A percentile compares a stretch with the other conserved stretches of the same genome.
Conservation (phyloP, 2,329 filamentous ascomycete species). For the Exophiala oligosperma region DNA sequence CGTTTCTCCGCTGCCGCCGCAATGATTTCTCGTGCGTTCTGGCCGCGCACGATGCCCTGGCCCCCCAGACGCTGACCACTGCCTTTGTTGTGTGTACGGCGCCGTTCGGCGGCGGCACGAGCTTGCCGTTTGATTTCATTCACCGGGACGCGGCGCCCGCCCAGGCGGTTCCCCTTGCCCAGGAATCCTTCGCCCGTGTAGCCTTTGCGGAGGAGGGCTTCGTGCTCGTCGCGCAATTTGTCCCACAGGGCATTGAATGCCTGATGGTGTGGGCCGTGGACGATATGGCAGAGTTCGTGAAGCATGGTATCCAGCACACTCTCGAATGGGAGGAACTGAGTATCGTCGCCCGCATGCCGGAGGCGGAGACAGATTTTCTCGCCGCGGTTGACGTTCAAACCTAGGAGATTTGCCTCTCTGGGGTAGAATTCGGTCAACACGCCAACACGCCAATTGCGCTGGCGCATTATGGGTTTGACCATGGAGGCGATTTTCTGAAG, state of each 20-base stretch:
- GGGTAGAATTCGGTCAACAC: slow-evolving; percentile 86
- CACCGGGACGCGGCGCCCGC: slow-evolving; percentile 64
- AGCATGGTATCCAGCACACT: slow-evolving; percentile 86
- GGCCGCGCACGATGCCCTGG: slow-evolving; percentile 53
- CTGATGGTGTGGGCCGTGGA: slow-evolving; percentile 77
- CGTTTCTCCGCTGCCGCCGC: slow-evolving; percentile 70
- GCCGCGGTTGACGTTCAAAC: slow-evolving; percentile 76
- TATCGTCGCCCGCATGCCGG: slow-evolving; percentile 71
- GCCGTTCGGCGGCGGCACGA: slow-evolving; percentile 71
- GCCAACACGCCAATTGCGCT: slow-evolving; percentile 75
- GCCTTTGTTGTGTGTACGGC: slow-evolving; percentile 55
- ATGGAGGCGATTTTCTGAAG: slow-evolving; percentile 81
- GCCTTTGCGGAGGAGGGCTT: slow-evolving; percentile 73
- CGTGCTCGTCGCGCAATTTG: slow-evolving; percentile 81
- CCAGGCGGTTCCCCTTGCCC: slow-evolving; percentile 70
- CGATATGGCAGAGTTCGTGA: slow-evolving; percentile 88
- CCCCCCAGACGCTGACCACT: slow-evolving; percentile 76
- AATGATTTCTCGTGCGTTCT: slow-evolving; percentile 72
- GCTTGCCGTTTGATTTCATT: slow-evolving; percentile 75
- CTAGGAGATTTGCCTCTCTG: slow-evolving; percentile 69
- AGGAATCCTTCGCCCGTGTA: slow-evolving; percentile 91
- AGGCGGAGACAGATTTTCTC: slow-evolving; percentile 80
- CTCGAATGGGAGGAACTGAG: slow-evolving; percentile 77
- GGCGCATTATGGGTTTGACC: slow-evolving; percentile 94
- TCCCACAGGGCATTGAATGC: slow-evolving; percentile 87